A percentile compares a stretch with the other conserved stretches of the same genome.
These are phyloP conservation scores for Tricholoma matsutake DNA, from an alignment of 768 basidiomycete species.

Conservation along the genomic window DNA sequence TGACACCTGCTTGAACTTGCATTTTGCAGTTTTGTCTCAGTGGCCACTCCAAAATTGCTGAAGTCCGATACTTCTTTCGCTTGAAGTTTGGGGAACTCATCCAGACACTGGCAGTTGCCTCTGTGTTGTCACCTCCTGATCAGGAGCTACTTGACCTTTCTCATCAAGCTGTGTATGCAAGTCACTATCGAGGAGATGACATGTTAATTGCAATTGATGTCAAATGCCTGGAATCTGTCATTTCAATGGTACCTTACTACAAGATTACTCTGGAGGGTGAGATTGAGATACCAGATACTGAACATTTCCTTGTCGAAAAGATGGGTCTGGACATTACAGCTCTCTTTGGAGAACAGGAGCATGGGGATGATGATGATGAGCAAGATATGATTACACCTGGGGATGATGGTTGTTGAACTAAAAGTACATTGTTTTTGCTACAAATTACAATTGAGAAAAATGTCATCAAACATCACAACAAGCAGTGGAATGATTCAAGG, in stretches of 20 bases:
- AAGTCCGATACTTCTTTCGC: no score
- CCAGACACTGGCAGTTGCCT: no score
- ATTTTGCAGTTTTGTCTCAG: no score
- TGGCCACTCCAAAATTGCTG: no score
- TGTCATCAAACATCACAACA: no score
- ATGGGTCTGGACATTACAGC: background rate
- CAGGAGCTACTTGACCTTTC: background rate
- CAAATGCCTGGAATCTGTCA: no score
- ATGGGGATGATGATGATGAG: background rate
- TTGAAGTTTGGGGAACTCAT: no score
- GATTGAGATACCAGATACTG: background rate
- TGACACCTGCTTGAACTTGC: no score
- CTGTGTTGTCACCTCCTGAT: background rate
- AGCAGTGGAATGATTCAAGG: background rate
- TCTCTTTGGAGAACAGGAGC: no score
- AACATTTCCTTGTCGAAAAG: background rate
- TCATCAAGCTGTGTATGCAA: background rate
- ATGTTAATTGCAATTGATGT: no score
- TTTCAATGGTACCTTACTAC: background rate
- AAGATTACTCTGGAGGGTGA: background rate
- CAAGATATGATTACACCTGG: background rate
- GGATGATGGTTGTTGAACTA: background rate
- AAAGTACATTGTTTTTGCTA: background rate
- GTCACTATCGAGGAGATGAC: no score
- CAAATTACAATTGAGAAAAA: background rate